Conservation (phyloP, 2,329 filamentous ascomycete species). For the Sphaerulina musiva region DNA sequence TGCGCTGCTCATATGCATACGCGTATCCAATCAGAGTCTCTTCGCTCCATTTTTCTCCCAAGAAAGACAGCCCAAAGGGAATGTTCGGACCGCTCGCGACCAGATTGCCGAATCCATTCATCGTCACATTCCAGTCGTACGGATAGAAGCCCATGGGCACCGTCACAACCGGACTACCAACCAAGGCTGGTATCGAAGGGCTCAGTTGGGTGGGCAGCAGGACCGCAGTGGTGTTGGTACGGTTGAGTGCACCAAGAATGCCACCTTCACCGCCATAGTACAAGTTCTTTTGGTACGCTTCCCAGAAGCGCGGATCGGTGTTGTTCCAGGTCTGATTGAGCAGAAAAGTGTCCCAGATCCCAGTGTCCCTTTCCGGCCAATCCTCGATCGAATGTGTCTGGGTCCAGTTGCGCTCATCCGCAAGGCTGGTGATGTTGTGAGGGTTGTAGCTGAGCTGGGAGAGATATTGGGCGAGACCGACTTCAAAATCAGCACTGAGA, state of each 20-base stretch:
- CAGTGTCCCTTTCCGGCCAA: conserved; percentile 57
- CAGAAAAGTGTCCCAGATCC: conserved; percentile 50
- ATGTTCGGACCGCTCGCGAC: conserved; percentile 50
- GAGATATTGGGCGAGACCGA: conserved; percentile 53
- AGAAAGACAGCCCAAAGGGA: conserved; percentile 57
- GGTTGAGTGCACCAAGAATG: conserved; percentile 53
- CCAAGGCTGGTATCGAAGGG: conserved; percentile 46
- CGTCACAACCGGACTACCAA: conserved; percentile 56
- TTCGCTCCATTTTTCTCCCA: conserved; percentile 57
- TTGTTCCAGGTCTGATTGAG: conserved; percentile 48
- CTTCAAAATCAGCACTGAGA: conserved; percentile 54
- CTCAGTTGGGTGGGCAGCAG: conserved; percentile 52
- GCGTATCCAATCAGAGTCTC: conserved; percentile 57
- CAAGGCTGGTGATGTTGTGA: conserved; percentile 47
- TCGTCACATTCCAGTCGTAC: conserved; percentile 41
- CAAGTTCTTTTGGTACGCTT: conserved; percentile 48
- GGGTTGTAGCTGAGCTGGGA: conserved; percentile 53
- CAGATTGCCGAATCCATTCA: conserved; percentile 46
- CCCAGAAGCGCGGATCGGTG: conserved; percentile 52
- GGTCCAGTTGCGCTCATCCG: conserved; percentile 52
- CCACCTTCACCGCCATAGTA: conserved; percentile 54
- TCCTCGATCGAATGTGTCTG: conserved; percentile 47
- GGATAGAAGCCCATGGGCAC: conserved; percentile 57
- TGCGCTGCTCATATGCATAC: conserved; percentile 63
- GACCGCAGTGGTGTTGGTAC: conserved; percentile 55